phyloP scores from a whole-genome alignment of 805 yeast genomes.

The Wickerhamiella australiensis region DNA sequence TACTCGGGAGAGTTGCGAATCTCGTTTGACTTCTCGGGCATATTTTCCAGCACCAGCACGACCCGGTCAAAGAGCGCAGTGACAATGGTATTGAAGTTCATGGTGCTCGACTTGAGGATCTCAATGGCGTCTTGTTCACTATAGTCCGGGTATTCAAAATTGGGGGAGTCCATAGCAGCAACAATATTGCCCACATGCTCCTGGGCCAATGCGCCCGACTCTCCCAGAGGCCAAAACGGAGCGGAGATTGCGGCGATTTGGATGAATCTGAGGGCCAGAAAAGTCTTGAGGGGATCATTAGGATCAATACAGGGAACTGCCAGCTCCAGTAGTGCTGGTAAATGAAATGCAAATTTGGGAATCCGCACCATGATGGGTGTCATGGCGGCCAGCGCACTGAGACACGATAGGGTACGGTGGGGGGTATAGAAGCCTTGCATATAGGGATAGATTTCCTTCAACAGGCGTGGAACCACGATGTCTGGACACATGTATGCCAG shows the following conservation, averaged over 20 bases:
- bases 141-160: constrained; percentile 17
- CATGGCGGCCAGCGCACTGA: constrained; percentile 52
- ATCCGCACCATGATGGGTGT: constrained; percentile 53
- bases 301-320: constrained; percentile 75
- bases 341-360: constrained; percentile 61
- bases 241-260: constrained; percentile 58
- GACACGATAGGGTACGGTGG: constrained; percentile 65
- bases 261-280: constrained; percentile 53
- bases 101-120: constrained; percentile 62
- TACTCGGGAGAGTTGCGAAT: constrained; percentile 34
- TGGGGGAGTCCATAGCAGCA: constrained; percentile 43
- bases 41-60: constrained; percentile 52
- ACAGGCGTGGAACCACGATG: constrained; percentile 27
- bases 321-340: constrained; percentile 59
- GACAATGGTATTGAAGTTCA: constrained; percentile 52
- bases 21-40: constrained; percentile 47
- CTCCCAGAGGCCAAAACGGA: constrained; percentile 43
- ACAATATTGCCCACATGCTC: constrained; percentile 50
- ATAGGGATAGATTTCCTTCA: constrained; percentile 51
- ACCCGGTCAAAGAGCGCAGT: constrained; percentile 45
- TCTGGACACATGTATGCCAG: constrained; percentile 52
- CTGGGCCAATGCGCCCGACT: constrained; percentile 25
- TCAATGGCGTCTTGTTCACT: constrained; percentile 35
- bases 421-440: constrained; percentile 36
- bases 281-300: constrained; percentile 68